These are phyloP conservation scores for Colletotrichum tabaci DNA, from an alignment of 2,329 filamentous ascomycete species.

Conservation along the genomic window DNA sequence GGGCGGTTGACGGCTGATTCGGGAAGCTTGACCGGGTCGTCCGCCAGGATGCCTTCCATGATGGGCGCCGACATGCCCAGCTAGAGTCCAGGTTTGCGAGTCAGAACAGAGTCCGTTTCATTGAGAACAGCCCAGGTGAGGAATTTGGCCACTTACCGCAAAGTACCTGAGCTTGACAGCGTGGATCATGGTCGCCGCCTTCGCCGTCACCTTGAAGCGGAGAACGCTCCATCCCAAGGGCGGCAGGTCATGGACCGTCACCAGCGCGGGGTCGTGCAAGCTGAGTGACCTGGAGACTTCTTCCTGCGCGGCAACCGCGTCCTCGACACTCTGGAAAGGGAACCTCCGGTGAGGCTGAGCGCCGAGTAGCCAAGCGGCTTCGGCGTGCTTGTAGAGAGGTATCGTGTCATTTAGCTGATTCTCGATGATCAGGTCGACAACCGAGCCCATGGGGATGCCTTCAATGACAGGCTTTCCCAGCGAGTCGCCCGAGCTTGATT, in stretches of 20 bases:
- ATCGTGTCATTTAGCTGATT: constrained; percentile 34
- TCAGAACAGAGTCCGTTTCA: neutral
- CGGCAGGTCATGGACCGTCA: constrained; percentile 31
- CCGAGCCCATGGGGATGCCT: constrained; percentile 29
- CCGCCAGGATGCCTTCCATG: constrained; percentile 29
- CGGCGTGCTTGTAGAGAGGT: constrained; percentile 45
- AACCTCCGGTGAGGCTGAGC: constrained; percentile 23
- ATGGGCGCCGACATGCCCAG: constrained; percentile 38
- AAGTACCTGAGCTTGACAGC: constrained; percentile 39
- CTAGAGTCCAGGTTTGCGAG: neutral
- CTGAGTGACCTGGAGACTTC: neutral
- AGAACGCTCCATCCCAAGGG: constrained; percentile 34
- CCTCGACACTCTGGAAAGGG: constrained; percentile 22
- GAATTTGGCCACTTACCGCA: constrained; percentile 11
- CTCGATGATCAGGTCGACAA: constrained; percentile 41
- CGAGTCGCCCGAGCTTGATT: neutral
- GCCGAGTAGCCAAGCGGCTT: constrained; percentile 44
- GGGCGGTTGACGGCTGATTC: constrained; percentile 21
- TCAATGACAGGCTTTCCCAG: constrained; percentile 29
- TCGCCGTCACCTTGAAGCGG: constrained; percentile 26
- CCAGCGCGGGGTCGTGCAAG: constrained; percentile 13
- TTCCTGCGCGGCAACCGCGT: neutral
- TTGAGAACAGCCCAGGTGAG: fast-evolving
- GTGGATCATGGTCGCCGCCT: constrained; percentile 39
- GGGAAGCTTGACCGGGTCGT: constrained; percentile 14